Evolutionary conservation across 257 asterid species (phyloP).

Genomic region (Forsythia suspensa): DNA sequence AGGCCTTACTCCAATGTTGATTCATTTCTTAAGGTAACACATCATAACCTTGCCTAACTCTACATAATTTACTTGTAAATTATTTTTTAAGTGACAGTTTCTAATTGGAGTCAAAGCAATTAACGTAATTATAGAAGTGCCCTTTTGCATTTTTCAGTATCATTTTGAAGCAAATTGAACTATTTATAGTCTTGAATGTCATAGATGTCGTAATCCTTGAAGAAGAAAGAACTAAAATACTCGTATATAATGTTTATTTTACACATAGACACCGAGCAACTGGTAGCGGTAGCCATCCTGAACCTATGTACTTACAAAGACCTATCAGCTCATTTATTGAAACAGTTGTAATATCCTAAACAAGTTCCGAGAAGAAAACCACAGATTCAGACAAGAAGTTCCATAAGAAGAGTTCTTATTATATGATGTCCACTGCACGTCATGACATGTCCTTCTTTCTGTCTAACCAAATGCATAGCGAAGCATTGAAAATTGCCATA

Average conservation of each 20-base stretch:
- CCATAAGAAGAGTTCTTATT: neutral
- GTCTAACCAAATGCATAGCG: neutral
- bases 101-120: neutral
- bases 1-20: slow-evolving; percentile 91
- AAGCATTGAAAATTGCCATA: neutral
- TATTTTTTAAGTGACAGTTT: neutral
- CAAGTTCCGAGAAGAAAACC: neutral
- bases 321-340: neutral
- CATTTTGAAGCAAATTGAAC: neutral
- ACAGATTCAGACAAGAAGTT: neutral
- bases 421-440: neutral
- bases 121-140: neutral
- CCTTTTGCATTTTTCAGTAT: neutral
- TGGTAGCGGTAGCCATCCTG: neutral
- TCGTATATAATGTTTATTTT: neutral
- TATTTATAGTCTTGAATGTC: neutral
- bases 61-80: neutral
- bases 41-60: slow-evolving; percentile 5
- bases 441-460: neutral
- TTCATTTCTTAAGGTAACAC: slow-evolving; percentile 75
- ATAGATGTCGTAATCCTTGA: neutral
- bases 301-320: neutral
- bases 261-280: neutral
- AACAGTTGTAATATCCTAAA: neutral
- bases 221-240: neutral